Evolutionary conservation across 2,329 filamentous ascomycete genomes (phyloP), one percentile per base, ranked within the genome.

Genomic region (Anthostomella pinea): DNA sequence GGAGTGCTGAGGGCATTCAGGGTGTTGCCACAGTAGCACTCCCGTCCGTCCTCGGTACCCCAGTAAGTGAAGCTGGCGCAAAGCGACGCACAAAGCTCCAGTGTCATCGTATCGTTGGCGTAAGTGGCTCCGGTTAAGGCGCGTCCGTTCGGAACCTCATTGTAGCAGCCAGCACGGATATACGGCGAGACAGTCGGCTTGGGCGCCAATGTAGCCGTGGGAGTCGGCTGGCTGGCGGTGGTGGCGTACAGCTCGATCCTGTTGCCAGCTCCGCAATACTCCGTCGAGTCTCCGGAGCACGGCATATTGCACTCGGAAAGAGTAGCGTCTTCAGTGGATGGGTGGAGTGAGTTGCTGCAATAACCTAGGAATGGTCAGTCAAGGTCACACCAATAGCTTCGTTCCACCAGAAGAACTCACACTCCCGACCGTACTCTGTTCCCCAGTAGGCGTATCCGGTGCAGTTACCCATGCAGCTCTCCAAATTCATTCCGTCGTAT

Each of bases 371-470:
- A 15, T 13, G 17, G 32, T 52, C 18, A 56, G 46, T 33, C 24
- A 20, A 13, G 17, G 15, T 8, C 17, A 31, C 5, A 26, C 19
- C 19, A 20, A 15, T 26, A 16, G 27, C 3, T 18, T 9, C 5
- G 10, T 20, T 14, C 4, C 13, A 21, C 30, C 22, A 9, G 23
- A 16, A 5, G 30, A 31, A 55, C 61, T 60, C 39, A 66, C 71
- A 75, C 53, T 76, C 72, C 18, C 68, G 61, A 8, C 70, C 69
- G 42, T 70, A 76, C 47, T 77, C 72, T 5, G 71, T 68, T 3
- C 67, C 73, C 59, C 66, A 75, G 46, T 69, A 73, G 29, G 60
- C 56, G 49, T 65, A 75, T 1, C 58, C 60, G 2, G 61, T 64
- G 58, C 71, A 75, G 54, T 66, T 70, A 2, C 45, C 43, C 58